phyloP scores from a whole-genome alignment of 2,329 filamentous ascomycete genomes.

The Pyrenochaeta sp. region DNA sequence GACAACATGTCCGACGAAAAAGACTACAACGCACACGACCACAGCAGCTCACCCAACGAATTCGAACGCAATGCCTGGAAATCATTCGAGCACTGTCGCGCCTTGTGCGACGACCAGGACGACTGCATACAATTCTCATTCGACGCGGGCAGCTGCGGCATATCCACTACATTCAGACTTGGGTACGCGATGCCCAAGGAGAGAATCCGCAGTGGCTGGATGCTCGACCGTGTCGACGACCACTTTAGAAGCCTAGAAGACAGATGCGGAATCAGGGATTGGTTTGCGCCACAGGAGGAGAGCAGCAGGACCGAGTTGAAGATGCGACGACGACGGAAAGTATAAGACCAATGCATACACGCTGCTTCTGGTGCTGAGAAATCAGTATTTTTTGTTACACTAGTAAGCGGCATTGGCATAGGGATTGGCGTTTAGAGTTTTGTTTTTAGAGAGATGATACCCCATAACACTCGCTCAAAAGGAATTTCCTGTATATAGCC shows the following conservation, averaged over 20 bases:
- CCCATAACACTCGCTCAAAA: background rate
- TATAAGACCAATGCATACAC: constrained; percentile 20
- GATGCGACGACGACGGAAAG: constrained; percentile 21
- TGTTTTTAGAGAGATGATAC: background rate
- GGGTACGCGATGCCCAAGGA: constrained; percentile 42
- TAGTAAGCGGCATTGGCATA: background rate
- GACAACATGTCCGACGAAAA: constrained; percentile 49
- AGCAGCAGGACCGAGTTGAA: constrained; percentile 20
- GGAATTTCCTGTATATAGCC: background rate
- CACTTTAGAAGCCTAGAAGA: constrained; percentile 42
- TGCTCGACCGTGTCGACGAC: constrained; percentile 46
- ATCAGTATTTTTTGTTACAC: background rate
- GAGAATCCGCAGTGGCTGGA: constrained; percentile 44
- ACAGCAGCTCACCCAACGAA: constrained; percentile 25
- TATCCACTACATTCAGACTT: constrained; percentile 39
- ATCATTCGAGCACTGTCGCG: constrained; percentile 45
- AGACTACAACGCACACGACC: constrained; percentile 47
- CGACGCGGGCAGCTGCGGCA: constrained; percentile 40
- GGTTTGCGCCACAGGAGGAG: constrained; percentile 40
- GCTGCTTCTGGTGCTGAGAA: constrained; percentile 51
- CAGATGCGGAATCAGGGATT: constrained; percentile 43
- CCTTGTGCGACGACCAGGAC: constrained; percentile 42
- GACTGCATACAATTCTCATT: constrained; percentile 49
- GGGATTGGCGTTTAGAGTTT: background rate
- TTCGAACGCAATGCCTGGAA: constrained; percentile 46